Evolutionary conservation across 2,329 filamentous ascomycete species (phyloP).

Genomic region (Sodiomyces alkalinus): DNA sequence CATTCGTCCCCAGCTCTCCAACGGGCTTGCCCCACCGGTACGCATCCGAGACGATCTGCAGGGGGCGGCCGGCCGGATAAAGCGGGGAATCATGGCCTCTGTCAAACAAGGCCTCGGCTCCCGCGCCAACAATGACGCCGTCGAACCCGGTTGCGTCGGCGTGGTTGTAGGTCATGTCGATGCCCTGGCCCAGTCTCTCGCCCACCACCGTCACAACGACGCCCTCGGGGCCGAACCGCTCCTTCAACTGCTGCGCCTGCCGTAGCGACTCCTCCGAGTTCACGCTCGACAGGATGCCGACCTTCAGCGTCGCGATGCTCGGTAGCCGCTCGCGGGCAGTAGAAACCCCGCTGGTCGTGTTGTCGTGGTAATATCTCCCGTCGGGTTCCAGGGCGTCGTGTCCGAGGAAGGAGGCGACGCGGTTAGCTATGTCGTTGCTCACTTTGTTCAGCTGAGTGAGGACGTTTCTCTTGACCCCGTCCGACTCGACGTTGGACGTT

Average conservation of each 20-base stretch:
- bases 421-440: slow-evolving; percentile 48
- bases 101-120: slow-evolving; percentile 36
- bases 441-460: slow-evolving; percentile 54
- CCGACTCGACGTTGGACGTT: slow-evolving; percentile 40
- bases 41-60: slow-evolving; percentile 45
- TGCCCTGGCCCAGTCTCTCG: slow-evolving; percentile 36
- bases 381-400: slow-evolving; percentile 43
- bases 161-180: slow-evolving; percentile 49
- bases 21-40: slow-evolving; percentile 60
- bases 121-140: slow-evolving; percentile 43
- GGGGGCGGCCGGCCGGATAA: slow-evolving; percentile 47
- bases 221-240: slow-evolving; percentile 30
- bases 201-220: slow-evolving; percentile 45
- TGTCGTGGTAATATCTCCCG: slow-evolving; percentile 51
- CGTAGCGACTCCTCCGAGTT: slow-evolving; percentile 24
- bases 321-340: slow-evolving; percentile 42
- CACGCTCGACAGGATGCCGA: slow-evolving; percentile 44
- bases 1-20: slow-evolving; percentile 34
- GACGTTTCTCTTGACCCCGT: slow-evolving; percentile 46
- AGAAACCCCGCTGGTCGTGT: slow-evolving; percentile 45
- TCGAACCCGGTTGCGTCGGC: slow-evolving; percentile 49
- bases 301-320: slow-evolving; percentile 44
- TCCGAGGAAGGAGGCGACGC: slow-evolving; percentile 48
- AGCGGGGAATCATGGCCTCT: slow-evolving; percentile 30
- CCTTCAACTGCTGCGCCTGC: slow-evolving; percentile 33